Percentiles rank a stretch among this genome's conserved stretches.
phyloP scores from a whole-genome alignment of 176 grass and related monocot species.

The Hordeum vulgare region MorexV3_pseudomolecules_assembly NC_058522.1:445115217-445115716 shows the following conservation, averaged over 20 bases:
- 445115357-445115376: neutral
- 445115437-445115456: too few relatives aligned
- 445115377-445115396: neutral
- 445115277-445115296: too few relatives aligned
- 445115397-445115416: neutral
- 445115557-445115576: too few relatives aligned
- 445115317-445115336: neutral
- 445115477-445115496: neutral
- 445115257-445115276: neutral
- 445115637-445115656: too few relatives aligned
- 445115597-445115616: too few relatives aligned
- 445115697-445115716: too few relatives aligned
- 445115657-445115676: too few relatives aligned
- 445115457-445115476: too few relatives aligned
- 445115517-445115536: neutral
- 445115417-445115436: neutral
- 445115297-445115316: neutral
- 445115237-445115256: neutral
- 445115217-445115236: neutral
- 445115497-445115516: neutral
- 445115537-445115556: too few relatives aligned
- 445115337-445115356: neutral
- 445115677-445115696: too few relatives aligned
- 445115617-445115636: too few relatives aligned
- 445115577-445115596: too few relatives aligned